Percentiles rank a stretch among this genome's conserved stretches.
Evolutionary conservation across 805 yeast species (phyloP).

Genomic region (Saccharomycopsis guyanensis): DNA sequence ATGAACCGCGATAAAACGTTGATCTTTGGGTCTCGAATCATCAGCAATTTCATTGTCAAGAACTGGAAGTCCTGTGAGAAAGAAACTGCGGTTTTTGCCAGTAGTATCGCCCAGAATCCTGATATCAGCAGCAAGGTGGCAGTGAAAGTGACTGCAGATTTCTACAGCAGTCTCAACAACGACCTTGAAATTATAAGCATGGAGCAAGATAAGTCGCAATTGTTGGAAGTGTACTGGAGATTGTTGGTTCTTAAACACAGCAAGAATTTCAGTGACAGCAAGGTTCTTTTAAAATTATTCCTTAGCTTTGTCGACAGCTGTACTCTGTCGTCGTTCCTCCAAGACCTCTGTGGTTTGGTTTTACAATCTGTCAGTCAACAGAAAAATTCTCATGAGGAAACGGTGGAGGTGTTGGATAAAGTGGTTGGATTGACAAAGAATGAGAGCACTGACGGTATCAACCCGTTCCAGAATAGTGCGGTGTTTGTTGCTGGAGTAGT

Average conservation of each 20-base stretch:
- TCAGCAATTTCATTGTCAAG: slow-evolving; percentile 42
- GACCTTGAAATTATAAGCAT: slow-evolving; percentile 14
- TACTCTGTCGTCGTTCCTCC: slow-evolving; percentile 26
- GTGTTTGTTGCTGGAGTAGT: slow-evolving; percentile 24
- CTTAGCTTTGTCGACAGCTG: slow-evolving; percentile 21
- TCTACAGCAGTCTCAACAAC: slow-evolving; percentile 13
- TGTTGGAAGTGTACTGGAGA: slow-evolving; percentile 47
- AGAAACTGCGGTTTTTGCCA: slow-evolving; percentile 37
- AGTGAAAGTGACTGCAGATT: slow-evolving; percentile 21
- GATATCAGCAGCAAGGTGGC: slow-evolving; percentile 19
- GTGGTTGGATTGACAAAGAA: slow-evolving; percentile 23
- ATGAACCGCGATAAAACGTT: slow-evolving; percentile 38
- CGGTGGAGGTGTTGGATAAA: slow-evolving; percentile 5
- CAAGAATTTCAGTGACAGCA: slow-evolving; percentile 25
- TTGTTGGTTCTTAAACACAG: slow-evolving; percentile 35
- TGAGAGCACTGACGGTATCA: slow-evolving; percentile 26
- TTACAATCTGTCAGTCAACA: slow-evolving; percentile 29
- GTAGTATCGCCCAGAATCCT: slow-evolving; percentile 28
- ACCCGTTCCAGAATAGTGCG: slow-evolving; percentile 28
- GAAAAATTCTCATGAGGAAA: slow-evolving; percentile 19
- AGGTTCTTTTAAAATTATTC: slow-evolving; percentile 23
- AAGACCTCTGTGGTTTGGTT: slow-evolving; percentile 38
- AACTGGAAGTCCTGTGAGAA: slow-evolving; percentile 33
- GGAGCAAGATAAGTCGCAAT: not conserved
- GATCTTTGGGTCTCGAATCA: slow-evolving; percentile 34